Base-by-base conservation (phyloP, 768 basidiomycete species). In the Lanmaoa rubissima region DNA sequence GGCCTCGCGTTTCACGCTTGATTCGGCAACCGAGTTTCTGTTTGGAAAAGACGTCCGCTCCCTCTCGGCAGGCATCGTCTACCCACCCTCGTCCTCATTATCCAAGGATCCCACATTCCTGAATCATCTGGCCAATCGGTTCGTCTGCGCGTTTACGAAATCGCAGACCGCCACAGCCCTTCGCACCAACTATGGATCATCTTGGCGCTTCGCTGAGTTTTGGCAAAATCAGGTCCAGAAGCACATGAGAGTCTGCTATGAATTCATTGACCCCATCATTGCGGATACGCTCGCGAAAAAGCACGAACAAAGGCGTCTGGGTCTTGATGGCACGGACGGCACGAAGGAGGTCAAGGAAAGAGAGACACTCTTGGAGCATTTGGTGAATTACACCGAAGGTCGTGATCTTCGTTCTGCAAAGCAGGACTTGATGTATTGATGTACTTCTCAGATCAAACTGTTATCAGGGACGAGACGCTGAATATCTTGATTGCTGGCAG, bases 1-100 rank as follows among this genome's bases (percentile, higher is more conserved):
- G 51, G 68, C 69, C 2, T 71, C 70, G 1, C 73, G 78, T 3
- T 83, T 82, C 65, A 82, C 83, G 1, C 67, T 86, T 35, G 84
- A 86, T 62, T 82, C 81, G 1, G 81, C 82, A 0, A 79, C 82
- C 0, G 80, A 81, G 26, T 84, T 85, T 62, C 73, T 84, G 11
- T 82, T 83, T 55, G 80, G 82, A 32, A 65, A 65, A 16, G 64
- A 73, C 19, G 77, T 76, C 11, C 32, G 72, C 38, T 72, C 71
- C 0, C 68, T 78, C 34, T 66, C 71, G 0, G 75, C 75, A 13
- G 74, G 76, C 16, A 73, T 81, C 38, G 58, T 61, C 34, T 77
- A 65, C 57, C 76, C 71, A 40, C 63, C 53, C 0, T 58, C 58
- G 26, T 66, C 54, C 48, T 65, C 58, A 41, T 59, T 61, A 45